Percentiles rank a stretch among this genome's conserved stretches.
phyloP scores from a whole-genome alignment of 495 filamentous ascomycete species.

The Daldinia loculata region DNA sequence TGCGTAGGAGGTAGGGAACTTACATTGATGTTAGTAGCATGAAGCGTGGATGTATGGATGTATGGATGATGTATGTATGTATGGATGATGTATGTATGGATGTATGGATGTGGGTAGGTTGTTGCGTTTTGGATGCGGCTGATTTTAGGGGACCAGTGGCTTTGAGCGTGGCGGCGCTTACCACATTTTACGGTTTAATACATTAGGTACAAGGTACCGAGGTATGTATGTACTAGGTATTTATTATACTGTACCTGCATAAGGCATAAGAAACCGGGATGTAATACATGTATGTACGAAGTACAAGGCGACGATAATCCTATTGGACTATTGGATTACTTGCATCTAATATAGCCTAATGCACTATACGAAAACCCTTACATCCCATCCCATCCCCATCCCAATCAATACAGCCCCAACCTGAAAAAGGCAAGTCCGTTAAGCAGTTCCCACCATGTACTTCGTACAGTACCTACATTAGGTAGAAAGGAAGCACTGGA shows the following conservation, averaged over 20 bases:
- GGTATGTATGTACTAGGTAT: too few relatives aligned
- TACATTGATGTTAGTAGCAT: not conserved
- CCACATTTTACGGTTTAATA: not conserved
- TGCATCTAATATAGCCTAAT: slow-evolving; percentile 3
- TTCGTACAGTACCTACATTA: too few relatives aligned
- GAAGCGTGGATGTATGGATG: too few relatives aligned
- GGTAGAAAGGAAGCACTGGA: not conserved
- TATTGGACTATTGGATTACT: slow-evolving; percentile 5
- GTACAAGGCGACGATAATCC: not conserved
- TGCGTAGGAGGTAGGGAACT: not conserved
- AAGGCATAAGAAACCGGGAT: not conserved
- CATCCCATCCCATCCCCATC: not conserved
- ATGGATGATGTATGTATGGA: too few relatives aligned
- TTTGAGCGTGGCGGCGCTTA: not conserved
- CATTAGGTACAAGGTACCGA: not conserved
- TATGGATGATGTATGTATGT: too few relatives aligned
- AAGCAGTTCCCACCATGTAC: not conserved
- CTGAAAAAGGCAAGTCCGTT: not conserved
- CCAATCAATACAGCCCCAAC: not conserved
- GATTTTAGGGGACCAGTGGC: slow-evolving; percentile 11
- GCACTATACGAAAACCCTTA: not conserved
- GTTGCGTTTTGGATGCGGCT: slow-evolving; percentile 30
- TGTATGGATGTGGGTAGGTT: too few relatives aligned
- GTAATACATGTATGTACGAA: too few relatives aligned
- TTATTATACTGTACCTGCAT: slow-evolving; percentile 8